Conservation (phyloP, 352 stramenopile genomes). For the Pythium phragmitis region DNA sequence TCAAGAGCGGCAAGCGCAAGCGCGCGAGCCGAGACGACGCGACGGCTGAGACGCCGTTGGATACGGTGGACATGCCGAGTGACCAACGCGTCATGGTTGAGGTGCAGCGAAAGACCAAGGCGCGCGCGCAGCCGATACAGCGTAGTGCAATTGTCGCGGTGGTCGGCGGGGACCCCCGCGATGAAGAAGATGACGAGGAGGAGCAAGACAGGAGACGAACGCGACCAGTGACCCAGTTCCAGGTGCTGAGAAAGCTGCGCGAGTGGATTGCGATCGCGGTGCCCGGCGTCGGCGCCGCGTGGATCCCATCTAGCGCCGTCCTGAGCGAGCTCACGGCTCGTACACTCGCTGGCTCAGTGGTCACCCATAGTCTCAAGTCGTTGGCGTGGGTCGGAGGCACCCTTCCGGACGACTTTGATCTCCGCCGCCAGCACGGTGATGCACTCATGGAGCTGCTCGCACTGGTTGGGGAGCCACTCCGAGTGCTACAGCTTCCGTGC, state of each 20-base stretch:
- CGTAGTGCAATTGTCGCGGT: constrained; percentile 8
- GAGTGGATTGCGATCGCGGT: constrained; percentile 19
- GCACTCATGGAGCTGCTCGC: constrained; percentile 11
- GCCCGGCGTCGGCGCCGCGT: constrained; percentile 13
- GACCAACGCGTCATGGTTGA: constrained; percentile 10
- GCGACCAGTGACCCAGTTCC: not conserved
- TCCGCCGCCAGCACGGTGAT: constrained; percentile 2
- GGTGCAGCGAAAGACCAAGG: constrained; percentile 19
- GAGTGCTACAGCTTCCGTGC: constrained; percentile 9
- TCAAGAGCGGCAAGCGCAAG: constrained; percentile 19
- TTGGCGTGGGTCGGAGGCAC: constrained; percentile 14
- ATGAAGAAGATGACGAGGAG: not conserved
- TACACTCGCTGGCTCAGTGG: not conserved
- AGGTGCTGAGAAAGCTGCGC: constrained; percentile 18
- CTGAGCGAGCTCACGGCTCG: not conserved
- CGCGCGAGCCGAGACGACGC: not conserved
- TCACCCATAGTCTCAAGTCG: not conserved
- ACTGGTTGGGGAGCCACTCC: constrained; percentile 9
- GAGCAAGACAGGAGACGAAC: not conserved
- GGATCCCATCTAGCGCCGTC: constrained; percentile 12
- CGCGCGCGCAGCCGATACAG: constrained; percentile 8
- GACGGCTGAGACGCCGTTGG: constrained; percentile 1
- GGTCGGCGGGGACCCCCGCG: not conserved
- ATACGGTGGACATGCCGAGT: constrained; percentile 1
- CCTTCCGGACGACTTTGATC: not conserved